Conservation (phyloP, 768 basidiomycete species). For the Favolaschia claudopus region DNA sequence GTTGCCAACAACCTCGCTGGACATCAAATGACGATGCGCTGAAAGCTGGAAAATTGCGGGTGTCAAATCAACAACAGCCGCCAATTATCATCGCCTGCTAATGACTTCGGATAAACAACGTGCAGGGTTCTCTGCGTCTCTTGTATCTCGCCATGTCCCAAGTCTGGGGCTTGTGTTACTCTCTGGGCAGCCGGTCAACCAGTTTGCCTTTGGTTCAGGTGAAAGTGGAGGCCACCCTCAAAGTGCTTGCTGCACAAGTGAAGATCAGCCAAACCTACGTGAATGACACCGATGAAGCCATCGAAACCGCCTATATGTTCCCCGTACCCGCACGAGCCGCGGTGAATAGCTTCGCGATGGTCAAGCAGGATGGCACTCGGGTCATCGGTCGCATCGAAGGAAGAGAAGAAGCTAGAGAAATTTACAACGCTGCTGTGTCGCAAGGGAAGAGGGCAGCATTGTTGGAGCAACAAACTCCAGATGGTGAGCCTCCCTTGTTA, state of each 20-base stretch:
- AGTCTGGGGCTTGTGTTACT: too few relatives aligned
- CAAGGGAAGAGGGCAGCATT: conserved; percentile 17
- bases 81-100: too few relatives aligned
- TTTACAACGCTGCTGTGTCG: conserved; percentile 14
- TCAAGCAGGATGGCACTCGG: conserved; percentile 22
- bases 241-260: conserved; percentile 24
- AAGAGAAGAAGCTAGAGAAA: conserved; percentile 21
- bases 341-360: conserved; percentile 11
- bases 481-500: conserved; percentile 16
- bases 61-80: too few relatives aligned
- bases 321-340: conserved; percentile 24
- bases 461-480: conserved; percentile 19
- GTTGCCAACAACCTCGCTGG: too few relatives aligned
- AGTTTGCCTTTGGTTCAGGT: conserved; percentile 21
- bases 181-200: too few relatives aligned
- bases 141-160: too few relatives aligned
- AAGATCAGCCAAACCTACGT: conserved; percentile 23
- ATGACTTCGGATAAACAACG: too few relatives aligned
- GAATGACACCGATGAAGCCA: conserved; percentile 4
- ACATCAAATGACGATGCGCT: too few relatives aligned
- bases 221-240: conserved; percentile 13
- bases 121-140: too few relatives aligned
- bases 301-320: conserved; percentile 25
- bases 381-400: conserved; percentile 21
- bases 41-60: too few relatives aligned